Percentiles rank a stretch among this genome's conserved stretches.
These are phyloP conservation scores for Pyrus pyrifolia DNA, from an alignment of 306 rosid genomes.

Conservation along the genomic window DNA sequence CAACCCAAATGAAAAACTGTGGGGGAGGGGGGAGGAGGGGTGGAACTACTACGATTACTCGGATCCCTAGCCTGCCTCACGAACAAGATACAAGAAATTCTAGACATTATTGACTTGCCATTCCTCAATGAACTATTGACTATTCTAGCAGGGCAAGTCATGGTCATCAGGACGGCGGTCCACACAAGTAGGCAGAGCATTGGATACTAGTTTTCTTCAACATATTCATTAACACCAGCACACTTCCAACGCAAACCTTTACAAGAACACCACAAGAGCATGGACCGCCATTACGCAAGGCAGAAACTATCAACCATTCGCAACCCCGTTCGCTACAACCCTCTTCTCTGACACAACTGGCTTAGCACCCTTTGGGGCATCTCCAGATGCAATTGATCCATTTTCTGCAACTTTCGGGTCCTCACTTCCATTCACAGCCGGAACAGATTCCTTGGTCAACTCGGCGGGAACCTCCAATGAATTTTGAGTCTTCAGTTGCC, in stretches of 20 bases:
- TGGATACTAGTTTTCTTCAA: slow-evolving; percentile 22
- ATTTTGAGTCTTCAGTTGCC: slow-evolving; percentile 39
- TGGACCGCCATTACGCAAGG: slow-evolving; percentile 39
- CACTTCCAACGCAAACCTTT: neutral
- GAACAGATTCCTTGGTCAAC: slow-evolving; percentile 35
- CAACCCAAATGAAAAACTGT: slow-evolving; percentile 24
- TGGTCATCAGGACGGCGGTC: slow-evolving; percentile 29
- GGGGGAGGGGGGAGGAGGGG: slow-evolving; percentile 3
- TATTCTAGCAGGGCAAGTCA: slow-evolving; percentile 37
- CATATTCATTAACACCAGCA: slow-evolving; percentile 18
- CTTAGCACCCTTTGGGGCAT: slow-evolving; percentile 82
- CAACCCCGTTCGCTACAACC: slow-evolving; percentile 54
- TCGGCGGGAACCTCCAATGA: slow-evolving; percentile 40
- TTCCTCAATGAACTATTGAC: slow-evolving; percentile 36
- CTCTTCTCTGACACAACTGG: slow-evolving; percentile 55
- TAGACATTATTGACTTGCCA: slow-evolving; percentile 23
- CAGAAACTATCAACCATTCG: slow-evolving; percentile 56
- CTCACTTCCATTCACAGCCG: slow-evolving; percentile 22
- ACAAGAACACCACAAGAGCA: neutral
- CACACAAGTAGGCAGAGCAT: slow-evolving; percentile 1
- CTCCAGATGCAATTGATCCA: slow-evolving; percentile 56
- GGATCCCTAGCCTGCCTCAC: slow-evolving; percentile 34
- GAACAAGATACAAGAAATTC: slow-evolving; percentile 37
- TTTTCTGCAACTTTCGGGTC: slow-evolving; percentile 42
- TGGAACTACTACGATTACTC: slow-evolving; percentile 25